These are phyloP conservation scores for Fraxinus floribunda DNA, from an alignment of 305 asterid species.

Conservation along the genomic window DNA sequence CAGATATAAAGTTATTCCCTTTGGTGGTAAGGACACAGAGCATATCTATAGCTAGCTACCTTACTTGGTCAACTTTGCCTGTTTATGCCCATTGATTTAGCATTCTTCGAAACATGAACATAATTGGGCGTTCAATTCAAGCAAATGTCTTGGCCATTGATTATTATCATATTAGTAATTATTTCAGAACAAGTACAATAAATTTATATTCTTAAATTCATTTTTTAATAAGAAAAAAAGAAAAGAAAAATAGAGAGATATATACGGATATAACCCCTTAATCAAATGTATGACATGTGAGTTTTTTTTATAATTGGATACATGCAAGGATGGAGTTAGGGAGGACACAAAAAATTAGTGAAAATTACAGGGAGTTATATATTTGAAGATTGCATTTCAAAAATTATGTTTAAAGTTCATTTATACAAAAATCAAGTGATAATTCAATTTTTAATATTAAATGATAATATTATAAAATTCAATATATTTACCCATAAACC, in stretches of 20 bases:
- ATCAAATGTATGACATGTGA: too few relatives aligned
- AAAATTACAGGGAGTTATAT: too few relatives aligned
- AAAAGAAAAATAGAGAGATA: background rate
- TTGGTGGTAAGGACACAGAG: background rate
- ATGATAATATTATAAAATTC: too few relatives aligned
- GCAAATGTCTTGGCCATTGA: background rate
- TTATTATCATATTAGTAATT: background rate
- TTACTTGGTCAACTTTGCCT: background rate
- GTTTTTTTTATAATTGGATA: too few relatives aligned
- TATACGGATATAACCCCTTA: too few relatives aligned
- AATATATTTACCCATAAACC: too few relatives aligned
- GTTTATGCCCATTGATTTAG: background rate
- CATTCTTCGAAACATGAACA: background rate
- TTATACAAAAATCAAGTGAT: too few relatives aligned
- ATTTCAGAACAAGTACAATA: background rate
- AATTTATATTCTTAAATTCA: background rate
- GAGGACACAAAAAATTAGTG: too few relatives aligned
- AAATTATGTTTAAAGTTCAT: too few relatives aligned
- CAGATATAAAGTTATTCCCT: background rate
- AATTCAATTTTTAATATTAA: too few relatives aligned
- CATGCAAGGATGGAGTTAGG: too few relatives aligned
- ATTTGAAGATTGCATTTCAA: too few relatives aligned
- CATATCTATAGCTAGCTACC: background rate
- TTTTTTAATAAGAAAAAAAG: background rate
- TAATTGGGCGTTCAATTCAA: background rate